Evolutionary conservation across 495 filamentous ascomycete species (phyloP).

Genomic region (Penicillium ucsense): DNA sequence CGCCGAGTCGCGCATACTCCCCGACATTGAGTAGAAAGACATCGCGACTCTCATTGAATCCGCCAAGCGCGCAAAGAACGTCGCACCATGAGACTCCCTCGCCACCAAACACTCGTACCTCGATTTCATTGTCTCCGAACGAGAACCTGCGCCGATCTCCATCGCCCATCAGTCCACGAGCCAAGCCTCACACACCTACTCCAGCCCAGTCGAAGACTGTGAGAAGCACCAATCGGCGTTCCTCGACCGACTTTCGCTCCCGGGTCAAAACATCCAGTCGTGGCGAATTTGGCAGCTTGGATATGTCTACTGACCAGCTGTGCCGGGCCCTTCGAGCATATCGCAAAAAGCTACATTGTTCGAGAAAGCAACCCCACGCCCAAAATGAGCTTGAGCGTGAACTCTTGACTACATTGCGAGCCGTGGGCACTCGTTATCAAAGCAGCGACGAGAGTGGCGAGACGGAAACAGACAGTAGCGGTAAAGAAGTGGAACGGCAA

Average conservation of each 20-base stretch:
- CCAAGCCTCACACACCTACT: conserved; percentile 5
- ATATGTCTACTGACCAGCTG: conserved; percentile 68
- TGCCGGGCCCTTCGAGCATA: conserved; percentile 73
- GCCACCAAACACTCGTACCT: conserved; percentile 27
- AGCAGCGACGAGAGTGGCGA: conserved; percentile 21
- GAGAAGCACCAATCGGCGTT: conserved; percentile 29
- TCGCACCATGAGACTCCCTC: conserved; percentile 21
- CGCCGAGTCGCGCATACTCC: conserved; percentile 46
- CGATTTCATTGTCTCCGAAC: conserved; percentile 16
- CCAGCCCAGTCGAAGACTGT: conserved; percentile 12
- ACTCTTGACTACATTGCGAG: conserved; percentile 62
- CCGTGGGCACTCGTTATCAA: conserved; percentile 45
- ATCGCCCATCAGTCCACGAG: conserved; percentile 33
- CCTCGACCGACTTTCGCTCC: conserved; percentile 49
- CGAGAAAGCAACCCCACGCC: conserved; percentile 51
- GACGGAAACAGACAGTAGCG: conserved; percentile 37
- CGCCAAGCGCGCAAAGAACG: conserved; percentile 22
- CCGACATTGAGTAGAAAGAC: conserved; percentile 54
- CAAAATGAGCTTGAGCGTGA: conserved; percentile 72
- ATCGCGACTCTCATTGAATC: conserved; percentile 34
- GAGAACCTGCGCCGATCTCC: conserved; percentile 33
- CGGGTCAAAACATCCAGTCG: conserved; percentile 44
- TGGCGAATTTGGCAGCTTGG: conserved; percentile 53
- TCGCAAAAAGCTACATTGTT: conserved; percentile 66
- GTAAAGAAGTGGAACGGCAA: conserved; percentile 31